A percentile compares a stretch with the other conserved stretches of the same genome.
phyloP scores from a whole-genome alignment of 2,329 filamentous ascomycete genomes.

The Colletotrichum paranaense region DNA sequence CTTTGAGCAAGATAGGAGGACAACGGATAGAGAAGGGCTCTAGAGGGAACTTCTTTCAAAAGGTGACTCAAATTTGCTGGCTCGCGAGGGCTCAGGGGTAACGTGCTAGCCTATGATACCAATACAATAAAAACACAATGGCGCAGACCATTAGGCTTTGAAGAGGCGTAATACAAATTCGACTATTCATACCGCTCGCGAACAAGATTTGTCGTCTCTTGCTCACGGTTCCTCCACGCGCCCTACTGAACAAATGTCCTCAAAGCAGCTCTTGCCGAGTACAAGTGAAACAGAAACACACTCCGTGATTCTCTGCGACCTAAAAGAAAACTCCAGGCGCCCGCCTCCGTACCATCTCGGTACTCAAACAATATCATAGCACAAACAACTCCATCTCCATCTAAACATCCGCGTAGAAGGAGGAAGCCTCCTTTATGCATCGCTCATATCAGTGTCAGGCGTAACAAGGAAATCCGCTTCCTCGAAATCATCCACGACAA shows the following conservation, averaged over 20 bases:
- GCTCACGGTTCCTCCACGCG: background rate
- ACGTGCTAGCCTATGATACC: slow-evolving; percentile 26
- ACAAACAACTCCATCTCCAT: background rate
- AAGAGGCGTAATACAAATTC: slow-evolving; percentile 8
- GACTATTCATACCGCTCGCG: background rate
- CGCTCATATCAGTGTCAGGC: slow-evolving; percentile 56
- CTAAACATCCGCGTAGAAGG: background rate
- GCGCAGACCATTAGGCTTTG: background rate
- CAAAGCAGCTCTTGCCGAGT: slow-evolving; percentile 39
- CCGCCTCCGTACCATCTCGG: background rate
- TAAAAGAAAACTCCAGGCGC: slow-evolving; percentile 2
- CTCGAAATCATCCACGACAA: slow-evolving; percentile 68
- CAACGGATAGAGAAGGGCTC: background rate
- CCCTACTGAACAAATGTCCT: slow-evolving; percentile 27
- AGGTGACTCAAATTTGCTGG: slow-evolving; percentile 16
- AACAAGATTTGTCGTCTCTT: background rate
- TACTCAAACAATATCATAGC: slow-evolving; percentile 4
- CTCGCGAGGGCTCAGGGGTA: background rate
- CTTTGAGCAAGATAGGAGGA: background rate
- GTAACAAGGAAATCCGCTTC: slow-evolving; percentile 74
- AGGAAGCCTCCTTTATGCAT: slow-evolving; percentile 36
- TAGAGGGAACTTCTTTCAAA: background rate
- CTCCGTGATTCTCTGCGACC: background rate
- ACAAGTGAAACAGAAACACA: slow-evolving; percentile 21
- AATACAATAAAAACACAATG: slow-evolving; percentile 6